These are phyloP conservation scores for Fusarium veterinarium DNA, from an alignment of 2,329 filamentous ascomycete species.

Conservation along the genomic window DNA sequence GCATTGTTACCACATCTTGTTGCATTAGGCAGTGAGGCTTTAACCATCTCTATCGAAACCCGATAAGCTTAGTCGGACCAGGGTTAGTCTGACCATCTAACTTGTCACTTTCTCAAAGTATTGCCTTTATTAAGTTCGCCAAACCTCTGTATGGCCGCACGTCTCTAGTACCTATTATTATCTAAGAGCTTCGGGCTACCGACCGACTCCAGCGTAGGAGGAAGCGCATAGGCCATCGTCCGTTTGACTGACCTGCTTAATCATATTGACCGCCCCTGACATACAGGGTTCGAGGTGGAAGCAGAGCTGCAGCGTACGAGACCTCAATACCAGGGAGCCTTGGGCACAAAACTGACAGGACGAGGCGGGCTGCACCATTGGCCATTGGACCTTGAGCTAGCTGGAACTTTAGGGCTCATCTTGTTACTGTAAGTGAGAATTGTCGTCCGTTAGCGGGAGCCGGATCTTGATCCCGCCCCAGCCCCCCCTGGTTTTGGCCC, in stretches of 20 bases:
- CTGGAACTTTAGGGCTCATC: not conserved
- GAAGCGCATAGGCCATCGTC: slow-evolving; percentile 1
- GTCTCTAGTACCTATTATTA: not conserved
- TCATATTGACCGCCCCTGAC: slow-evolving; percentile 28
- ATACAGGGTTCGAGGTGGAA: slow-evolving; percentile 31
- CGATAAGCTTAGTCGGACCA: slow-evolving; percentile 1
- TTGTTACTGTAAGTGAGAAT: not conserved
- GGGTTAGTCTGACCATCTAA: not conserved
- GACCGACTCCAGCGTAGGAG: not conserved
- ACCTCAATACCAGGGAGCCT: slow-evolving; percentile 10
- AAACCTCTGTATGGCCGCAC: not conserved
- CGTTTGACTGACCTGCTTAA: not conserved
- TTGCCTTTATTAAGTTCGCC: not conserved
- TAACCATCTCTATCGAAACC: not conserved
- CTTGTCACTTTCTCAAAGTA: not conserved
- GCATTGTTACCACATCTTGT: slow-evolving; percentile 4
- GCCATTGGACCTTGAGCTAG: slow-evolving; percentile 9
- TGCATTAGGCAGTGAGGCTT: slow-evolving; percentile 2
- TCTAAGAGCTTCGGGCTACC: not conserved
- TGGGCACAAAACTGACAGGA: slow-evolving; percentile 11
- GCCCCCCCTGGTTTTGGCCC: slow-evolving; percentile 9
- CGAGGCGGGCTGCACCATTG: slow-evolving; percentile 38
- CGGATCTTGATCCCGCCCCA: slow-evolving; percentile 42
- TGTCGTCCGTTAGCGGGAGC: slow-evolving; percentile 27
- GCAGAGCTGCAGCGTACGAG: slow-evolving; percentile 23